These are phyloP conservation scores for Leccinellum albellum DNA, from an alignment of 768 basidiomycete species.

Conservation along the genomic window DNA sequence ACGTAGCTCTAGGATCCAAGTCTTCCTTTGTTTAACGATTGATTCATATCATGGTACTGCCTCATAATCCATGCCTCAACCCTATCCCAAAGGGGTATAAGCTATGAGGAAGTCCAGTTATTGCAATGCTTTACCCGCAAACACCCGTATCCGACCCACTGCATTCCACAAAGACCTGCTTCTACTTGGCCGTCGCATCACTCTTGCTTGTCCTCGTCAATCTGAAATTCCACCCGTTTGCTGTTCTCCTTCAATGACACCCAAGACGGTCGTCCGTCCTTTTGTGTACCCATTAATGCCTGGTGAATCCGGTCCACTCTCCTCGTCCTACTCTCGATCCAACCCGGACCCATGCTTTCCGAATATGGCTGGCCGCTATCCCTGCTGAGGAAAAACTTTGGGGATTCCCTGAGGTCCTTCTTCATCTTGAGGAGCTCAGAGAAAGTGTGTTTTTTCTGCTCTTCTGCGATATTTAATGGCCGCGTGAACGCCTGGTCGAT, in stretches of 20 bases:
- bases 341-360: constrained; percentile 30
- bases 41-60: no score
- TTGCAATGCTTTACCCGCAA: no score
- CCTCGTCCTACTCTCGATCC: constrained; percentile 25
- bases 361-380: constrained; percentile 13
- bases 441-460: constrained; percentile 12
- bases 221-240: constrained; percentile 16
- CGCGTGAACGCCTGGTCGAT: constrained; percentile 63
- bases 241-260: constrained; percentile 29
- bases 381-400: constrained; percentile 29
- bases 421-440: constrained; percentile 18
- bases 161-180: constrained; percentile 1
- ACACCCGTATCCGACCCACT: neutral
- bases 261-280: constrained; percentile 32
- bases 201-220: constrained; percentile 9
- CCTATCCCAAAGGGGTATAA: no score
- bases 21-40: no score
- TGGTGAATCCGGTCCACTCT: constrained; percentile 25
- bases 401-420: constrained; percentile 2
- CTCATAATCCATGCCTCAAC: no score
- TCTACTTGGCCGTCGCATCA: neutral
- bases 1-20: no score
- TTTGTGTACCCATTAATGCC: constrained; percentile 27
- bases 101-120: no score
- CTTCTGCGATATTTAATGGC: constrained; percentile 14